Evolutionary conservation across 805 yeast genomes (phyloP).

Genomic region (Spathaspora arborariae): DNA sequence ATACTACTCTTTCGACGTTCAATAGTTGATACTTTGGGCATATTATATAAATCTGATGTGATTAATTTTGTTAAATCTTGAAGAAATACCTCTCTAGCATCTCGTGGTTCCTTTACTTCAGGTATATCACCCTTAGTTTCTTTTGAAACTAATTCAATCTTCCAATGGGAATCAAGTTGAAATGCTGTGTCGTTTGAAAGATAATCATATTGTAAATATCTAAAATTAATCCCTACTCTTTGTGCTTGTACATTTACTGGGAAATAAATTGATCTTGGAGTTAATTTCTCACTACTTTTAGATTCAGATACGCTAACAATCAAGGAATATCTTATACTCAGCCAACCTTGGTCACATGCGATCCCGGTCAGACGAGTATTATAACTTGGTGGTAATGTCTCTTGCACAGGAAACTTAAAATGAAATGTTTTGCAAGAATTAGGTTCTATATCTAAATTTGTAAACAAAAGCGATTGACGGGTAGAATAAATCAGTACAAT

Average conservation of each 20-base stretch:
- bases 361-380: conserved; percentile 39
- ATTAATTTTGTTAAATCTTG: conserved; percentile 30
- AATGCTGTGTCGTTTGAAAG: conserved; percentile 15
- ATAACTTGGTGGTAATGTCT: conserved; percentile 36
- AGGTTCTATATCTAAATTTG: conserved; percentile 22
- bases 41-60: conserved; percentile 26
- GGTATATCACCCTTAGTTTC: not conserved
- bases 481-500: conserved; percentile 40
- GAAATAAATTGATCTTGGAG: conserved; percentile 25
- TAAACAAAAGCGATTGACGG: conserved; percentile 35
- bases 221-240: conserved; percentile 20
- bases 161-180: conserved; percentile 28
- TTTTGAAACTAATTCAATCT: conserved; percentile 9
- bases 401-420: conserved; percentile 20
- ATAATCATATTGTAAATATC: conserved; percentile 28
- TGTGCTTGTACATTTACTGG: conserved; percentile 28
- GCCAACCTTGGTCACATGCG: conserved; percentile 35
- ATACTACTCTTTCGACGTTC: conserved; percentile 32
- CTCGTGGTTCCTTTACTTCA: not conserved
- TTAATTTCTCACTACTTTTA: conserved; percentile 7
- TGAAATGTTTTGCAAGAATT: conserved; percentile 15
- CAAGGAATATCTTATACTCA: conserved; percentile 34
- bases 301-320: conserved; percentile 29
- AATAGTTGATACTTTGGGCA: conserved; percentile 30
- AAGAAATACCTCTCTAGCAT: conserved; percentile 17